phyloP scores from a whole-genome alignment of 805 yeast species.

The Suhomyces sp. region DNA sequence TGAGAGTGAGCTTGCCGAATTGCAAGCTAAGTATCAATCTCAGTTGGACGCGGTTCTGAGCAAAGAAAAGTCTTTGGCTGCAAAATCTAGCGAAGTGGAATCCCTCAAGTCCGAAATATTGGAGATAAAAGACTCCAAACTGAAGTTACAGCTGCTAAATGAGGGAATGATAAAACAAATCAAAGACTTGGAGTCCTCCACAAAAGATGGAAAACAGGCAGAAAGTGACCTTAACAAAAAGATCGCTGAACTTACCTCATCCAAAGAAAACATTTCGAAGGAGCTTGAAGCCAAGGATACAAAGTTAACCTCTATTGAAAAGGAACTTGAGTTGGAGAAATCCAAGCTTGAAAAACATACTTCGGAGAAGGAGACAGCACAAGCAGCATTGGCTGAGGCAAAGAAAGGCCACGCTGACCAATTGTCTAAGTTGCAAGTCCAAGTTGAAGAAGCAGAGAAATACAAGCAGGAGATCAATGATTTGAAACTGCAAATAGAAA shows the following conservation, averaged over 20 bases:
- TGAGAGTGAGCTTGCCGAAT: background rate
- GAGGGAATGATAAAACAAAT: background rate
- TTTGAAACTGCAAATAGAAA: background rate
- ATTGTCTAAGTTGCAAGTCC: background rate
- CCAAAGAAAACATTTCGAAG: constrained; percentile 1
- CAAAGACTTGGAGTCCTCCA: background rate
- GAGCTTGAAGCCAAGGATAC: background rate
- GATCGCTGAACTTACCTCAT: background rate
- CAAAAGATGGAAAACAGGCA: background rate
- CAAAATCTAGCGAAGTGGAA: background rate
- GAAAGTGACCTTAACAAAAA: background rate
- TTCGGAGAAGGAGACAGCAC: background rate
- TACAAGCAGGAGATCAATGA: background rate
- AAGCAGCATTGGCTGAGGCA: background rate
- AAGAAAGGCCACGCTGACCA: background rate
- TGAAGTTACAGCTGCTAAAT: background rate
- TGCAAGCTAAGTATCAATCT: background rate
- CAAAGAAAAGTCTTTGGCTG: background rate
- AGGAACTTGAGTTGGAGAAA: background rate
- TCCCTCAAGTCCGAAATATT: background rate
- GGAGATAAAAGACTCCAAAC: background rate
- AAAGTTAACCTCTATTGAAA: background rate
- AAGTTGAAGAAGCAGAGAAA: background rate
- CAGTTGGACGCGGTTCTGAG: background rate
- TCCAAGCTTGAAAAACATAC: background rate